Evolutionary conservation across 108 stramenopile species (phyloP).

Genomic region (Asterionellopsis glacialis): DNA sequence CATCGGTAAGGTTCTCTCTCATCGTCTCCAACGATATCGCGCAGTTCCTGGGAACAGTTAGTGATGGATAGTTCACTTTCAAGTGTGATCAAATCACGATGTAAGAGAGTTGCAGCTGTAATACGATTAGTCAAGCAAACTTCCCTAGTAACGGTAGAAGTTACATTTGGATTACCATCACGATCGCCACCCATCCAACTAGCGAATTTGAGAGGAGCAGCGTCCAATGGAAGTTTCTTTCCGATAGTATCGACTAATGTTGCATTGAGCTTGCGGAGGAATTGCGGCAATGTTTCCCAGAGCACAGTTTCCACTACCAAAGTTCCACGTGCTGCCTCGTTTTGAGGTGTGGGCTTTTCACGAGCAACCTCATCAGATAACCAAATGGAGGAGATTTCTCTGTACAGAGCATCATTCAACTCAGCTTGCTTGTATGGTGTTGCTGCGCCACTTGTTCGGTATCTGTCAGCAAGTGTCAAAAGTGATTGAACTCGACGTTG

Average conservation of each 20-base stretch:
- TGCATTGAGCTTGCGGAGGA: slow-evolving; percentile 86
- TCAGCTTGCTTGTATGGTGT: slow-evolving; percentile 40
- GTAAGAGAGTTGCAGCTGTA: slow-evolving; percentile 77
- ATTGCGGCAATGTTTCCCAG: slow-evolving; percentile 90
- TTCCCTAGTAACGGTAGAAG: slow-evolving; percentile 84
- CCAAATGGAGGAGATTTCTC: slow-evolving; percentile 81
- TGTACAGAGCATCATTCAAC: slow-evolving; percentile 57
- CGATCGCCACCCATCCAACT: slow-evolving; percentile 99
- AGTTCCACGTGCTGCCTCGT: slow-evolving; percentile 90
- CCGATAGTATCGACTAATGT: slow-evolving; percentile 58
- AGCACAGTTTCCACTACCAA: slow-evolving; percentile 93
- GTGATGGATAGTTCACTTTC: slow-evolving; percentile 49
- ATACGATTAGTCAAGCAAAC: slow-evolving; percentile 79
- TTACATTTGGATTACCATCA: slow-evolving; percentile 97
- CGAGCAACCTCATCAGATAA: slow-evolving; percentile 87
- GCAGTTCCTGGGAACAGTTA: slow-evolving; percentile 38
- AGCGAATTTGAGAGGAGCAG: slow-evolving; percentile 82
- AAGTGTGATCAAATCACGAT: slow-evolving; percentile 61
- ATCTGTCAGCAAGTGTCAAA: slow-evolving; percentile 60
- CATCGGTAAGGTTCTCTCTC: slow-evolving; percentile 67
- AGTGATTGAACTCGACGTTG: slow-evolving; percentile 65
- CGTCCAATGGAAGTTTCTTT: slow-evolving; percentile 71
- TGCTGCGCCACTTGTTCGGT: slow-evolving; percentile 25
- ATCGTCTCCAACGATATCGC: slow-evolving; percentile 44
- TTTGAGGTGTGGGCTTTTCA: slow-evolving; percentile 86